Evolutionary conservation across 805 yeast species (phyloP).

Genomic region (Kregervanrija fluxuum): DNA sequence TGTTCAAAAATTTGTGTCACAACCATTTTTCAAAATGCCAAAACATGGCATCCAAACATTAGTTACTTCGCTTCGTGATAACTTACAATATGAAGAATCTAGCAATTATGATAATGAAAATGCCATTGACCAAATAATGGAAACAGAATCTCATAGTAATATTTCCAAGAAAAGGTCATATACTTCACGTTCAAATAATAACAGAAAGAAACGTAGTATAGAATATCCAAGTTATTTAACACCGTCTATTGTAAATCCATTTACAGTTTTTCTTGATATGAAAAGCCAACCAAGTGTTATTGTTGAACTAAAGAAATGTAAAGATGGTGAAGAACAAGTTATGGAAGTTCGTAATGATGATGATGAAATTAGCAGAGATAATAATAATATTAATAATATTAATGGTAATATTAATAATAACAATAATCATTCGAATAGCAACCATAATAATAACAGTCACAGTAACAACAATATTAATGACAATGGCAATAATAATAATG

Average conservation of each 20-base stretch:
- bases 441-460: constrained; percentile 26
- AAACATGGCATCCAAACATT: constrained; percentile 57
- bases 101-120: constrained; percentile 31
- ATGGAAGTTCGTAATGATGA: constrained; percentile 17
- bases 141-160: constrained; percentile 20
- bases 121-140: constrained; percentile 38
- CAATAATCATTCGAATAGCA: constrained; percentile 7
- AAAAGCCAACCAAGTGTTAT: constrained; percentile 26
- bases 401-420: background rate
- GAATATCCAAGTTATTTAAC: constrained; percentile 25
- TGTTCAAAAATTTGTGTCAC: constrained; percentile 28
- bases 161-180: constrained; percentile 27
- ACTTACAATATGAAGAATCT: constrained; percentile 24
- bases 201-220: constrained; percentile 23
- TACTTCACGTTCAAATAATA: constrained; percentile 13
- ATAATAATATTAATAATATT: constrained; percentile 7
- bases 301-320: constrained; percentile 10
- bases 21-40: constrained; percentile 47
- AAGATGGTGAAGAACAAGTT: constrained; percentile 9
- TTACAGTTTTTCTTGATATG: constrained; percentile 23
- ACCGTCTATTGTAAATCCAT: constrained; percentile 19
- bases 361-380: constrained; percentile 28
- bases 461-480: constrained; percentile 12
- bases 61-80: constrained; percentile 48
- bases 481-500: constrained; percentile 21